Evolutionary conservation across 2,329 filamentous ascomycete genomes (phyloP).

Genomic region (Ophiostoma australiae): DNA sequence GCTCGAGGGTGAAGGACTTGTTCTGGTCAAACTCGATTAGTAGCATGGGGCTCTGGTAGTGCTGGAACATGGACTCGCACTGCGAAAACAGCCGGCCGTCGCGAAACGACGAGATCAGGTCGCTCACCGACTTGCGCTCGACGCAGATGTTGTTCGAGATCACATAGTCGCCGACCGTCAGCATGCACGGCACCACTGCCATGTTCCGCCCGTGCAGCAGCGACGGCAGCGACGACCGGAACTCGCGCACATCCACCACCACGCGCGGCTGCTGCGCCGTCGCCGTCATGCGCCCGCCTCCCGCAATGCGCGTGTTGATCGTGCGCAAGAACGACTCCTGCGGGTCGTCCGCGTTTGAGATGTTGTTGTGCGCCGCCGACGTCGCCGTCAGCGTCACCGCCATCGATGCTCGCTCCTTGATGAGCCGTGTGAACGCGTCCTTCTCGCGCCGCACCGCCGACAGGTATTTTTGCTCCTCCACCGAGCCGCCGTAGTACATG

Average conservation of each 20-base stretch:
- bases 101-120: conserved; percentile 85
- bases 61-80: conserved; percentile 86
- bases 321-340: conserved; percentile 91
- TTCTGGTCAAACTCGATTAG: conserved; percentile 97
- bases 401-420: conserved; percentile 92
- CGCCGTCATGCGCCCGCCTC: conserved; percentile 79
- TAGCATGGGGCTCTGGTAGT: conserved; percentile 85
- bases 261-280: conserved; percentile 85
- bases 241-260: conserved; percentile 93
- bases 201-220: conserved; percentile 85
- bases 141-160: conserved; percentile 86
- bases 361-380: conserved; percentile 43
- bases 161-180: conserved; percentile 95
- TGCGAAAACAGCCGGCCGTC: conserved; percentile 90
- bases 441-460: conserved; percentile 90
- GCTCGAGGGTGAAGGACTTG: conserved; percentile 92
- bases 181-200: conserved; percentile 85
- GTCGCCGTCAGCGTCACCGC: conserved; percentile 77
- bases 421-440: conserved; percentile 89
- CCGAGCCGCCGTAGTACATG: conserved; percentile 89
- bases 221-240: conserved; percentile 85
- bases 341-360: conserved; percentile 59
- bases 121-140: conserved; percentile 87
- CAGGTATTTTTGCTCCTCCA: conserved; percentile 92
- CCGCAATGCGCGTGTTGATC: conserved; percentile 93